Base-by-base conservation (phyloP, 139 green algal species). In the Chlorella sp. region DNA sequence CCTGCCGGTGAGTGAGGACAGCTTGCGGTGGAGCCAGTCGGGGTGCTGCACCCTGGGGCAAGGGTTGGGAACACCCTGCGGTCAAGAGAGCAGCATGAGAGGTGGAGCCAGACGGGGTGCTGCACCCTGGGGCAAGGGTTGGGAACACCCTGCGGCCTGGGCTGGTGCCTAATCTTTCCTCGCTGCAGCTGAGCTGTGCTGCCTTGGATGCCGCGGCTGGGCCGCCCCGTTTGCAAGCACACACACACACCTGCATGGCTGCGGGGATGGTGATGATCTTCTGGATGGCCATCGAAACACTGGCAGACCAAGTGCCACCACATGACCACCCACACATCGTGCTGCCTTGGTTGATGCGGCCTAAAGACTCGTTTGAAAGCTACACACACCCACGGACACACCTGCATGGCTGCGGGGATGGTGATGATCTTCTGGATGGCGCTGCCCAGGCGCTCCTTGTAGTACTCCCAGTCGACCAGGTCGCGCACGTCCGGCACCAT, bases 231-330 rank as follows among this genome's bases (percentile, higher is more conserved):
- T n/a, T n/a, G n/a, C n/a, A n/a, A n/a, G n/a, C n/a, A n/a, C 42
- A 10, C 42, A 55, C 42, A 29, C 55, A 31, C 24, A 71, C 66
- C 67, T 98, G 94, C 92, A 98, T 93, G 62, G 94, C 95, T 0
- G 95, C 95, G 2, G 95, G 95, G 78, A 99, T 98, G 82, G 93
- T 97, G 81, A 99, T 97, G 87, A 99, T 98, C 89, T 99, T 99
- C 80, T 97, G 91, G 50, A 99, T 95, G 72, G 94, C 42, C n/a
- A n/a, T n/a, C n/a, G n/a, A n/a, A n/a, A n/a, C n/a, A n/a, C n/a
- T n/a, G n/a, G n/a, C n/a, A n/a, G n/a, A n/a, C n/a, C n/a, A n/a
- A n/a, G n/a, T n/a, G n/a, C n/a, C n/a, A n/a, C n/a, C n/a, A n/a
- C n/a, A n/a, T n/a, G n/a, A n/a, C n/a, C n/a, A n/a, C n/a, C n/a